A percentile compares a stretch with the other conserved stretches of the same genome.
Conservation (phyloP, 495 filamentous ascomycete species). For the Penicillium daleae region DNA sequence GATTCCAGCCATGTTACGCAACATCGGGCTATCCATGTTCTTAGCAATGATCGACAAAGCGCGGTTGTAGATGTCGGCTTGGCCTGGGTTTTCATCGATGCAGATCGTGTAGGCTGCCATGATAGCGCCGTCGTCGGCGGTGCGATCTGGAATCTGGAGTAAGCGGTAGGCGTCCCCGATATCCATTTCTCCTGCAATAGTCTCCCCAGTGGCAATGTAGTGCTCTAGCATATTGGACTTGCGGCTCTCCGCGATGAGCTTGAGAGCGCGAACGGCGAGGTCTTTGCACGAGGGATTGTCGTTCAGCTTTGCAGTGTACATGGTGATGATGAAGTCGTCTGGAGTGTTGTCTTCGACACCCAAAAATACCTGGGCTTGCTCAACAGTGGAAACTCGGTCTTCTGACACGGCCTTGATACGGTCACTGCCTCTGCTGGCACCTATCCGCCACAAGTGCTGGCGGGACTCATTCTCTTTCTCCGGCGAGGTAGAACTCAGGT, state of each 20-base stretch:
- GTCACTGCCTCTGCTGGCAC: conserved; percentile 52
- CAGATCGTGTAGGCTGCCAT: conserved; percentile 55
- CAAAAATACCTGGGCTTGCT: conserved; percentile 64
- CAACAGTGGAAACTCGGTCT: conserved; percentile 54
- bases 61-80: conserved; percentile 50
- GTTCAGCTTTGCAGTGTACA: conserved; percentile 59
- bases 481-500: conserved; percentile 49
- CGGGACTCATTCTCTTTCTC: conserved; percentile 51
- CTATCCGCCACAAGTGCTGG: conserved; percentile 59
- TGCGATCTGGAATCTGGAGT: conserved; percentile 58
- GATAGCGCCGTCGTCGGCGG: conserved; percentile 54
- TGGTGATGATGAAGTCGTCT: conserved; percentile 64
- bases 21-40: conserved; percentile 47
- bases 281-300: conserved; percentile 54
- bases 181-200: conserved; percentile 59
- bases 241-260: conserved; percentile 58
- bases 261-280: conserved; percentile 56
- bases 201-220: conserved; percentile 59
- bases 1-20: conserved; percentile 44
- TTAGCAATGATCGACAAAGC: conserved; percentile 56
- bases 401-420: conserved; percentile 49
- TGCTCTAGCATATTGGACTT: conserved; percentile 57
- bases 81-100: conserved; percentile 51
- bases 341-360: conserved; percentile 52
- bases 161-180: conserved; percentile 59